These are phyloP conservation scores for Excoecaria cochinchinensis DNA, from an alignment of 345 rosid genomes.

Conservation along the genomic window DNA sequence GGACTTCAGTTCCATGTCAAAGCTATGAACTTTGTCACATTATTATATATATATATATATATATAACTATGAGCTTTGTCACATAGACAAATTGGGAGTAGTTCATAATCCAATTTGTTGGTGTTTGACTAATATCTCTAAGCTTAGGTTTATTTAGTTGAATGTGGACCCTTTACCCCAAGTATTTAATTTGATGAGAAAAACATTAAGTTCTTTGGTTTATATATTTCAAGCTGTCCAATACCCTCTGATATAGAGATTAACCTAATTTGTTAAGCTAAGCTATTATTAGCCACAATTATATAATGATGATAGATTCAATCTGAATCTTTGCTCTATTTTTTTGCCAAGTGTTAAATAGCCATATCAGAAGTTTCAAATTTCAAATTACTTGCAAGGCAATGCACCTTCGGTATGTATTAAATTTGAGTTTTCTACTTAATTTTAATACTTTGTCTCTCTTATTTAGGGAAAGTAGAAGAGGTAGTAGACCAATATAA, in stretches of 20 bases:
- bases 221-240: background rate
- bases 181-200: too few species aligned
- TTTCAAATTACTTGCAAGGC: slow-evolving; percentile 14
- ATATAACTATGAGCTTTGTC: background rate
- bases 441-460: too few species aligned
- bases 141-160: slow-evolving; percentile 35
- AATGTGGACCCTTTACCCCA: slow-evolving; percentile 34
- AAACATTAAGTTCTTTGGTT: background rate
- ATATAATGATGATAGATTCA: background rate
- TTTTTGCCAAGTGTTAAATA: background rate
- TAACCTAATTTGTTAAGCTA: slow-evolving; percentile 2
- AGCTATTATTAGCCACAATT: background rate
- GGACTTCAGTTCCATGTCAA: slow-evolving; percentile 17
- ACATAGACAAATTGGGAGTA: slow-evolving; percentile 20
- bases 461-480: too few species aligned
- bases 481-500: too few species aligned
- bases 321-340: background rate
- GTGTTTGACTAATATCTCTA: slow-evolving; percentile 39
- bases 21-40: slow-evolving; percentile 6
- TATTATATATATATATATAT: background rate
- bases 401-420: background rate
- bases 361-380: background rate
- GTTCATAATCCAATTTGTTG: slow-evolving; percentile 38
- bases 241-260: background rate
- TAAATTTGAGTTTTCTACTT: background rate